These are phyloP conservation scores for Hypoxylon sp. DNA, from an alignment of 2,329 filamentous ascomycete genomes.

Conservation along the genomic window DNA sequence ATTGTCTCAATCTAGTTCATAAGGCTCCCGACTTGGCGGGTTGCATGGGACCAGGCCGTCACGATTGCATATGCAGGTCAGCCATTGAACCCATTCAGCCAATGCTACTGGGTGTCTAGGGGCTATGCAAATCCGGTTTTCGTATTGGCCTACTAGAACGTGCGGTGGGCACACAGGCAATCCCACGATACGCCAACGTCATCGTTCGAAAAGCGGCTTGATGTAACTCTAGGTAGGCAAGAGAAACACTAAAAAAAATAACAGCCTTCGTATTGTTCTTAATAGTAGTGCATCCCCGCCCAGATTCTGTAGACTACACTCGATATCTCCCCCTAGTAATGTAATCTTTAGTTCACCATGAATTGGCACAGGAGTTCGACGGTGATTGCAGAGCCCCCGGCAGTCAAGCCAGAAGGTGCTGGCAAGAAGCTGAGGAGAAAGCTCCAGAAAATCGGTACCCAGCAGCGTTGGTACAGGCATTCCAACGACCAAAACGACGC, in stretches of 20 bases:
- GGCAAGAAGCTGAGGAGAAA: slow-evolving; percentile 53
- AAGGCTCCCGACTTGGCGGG: slow-evolving; percentile 40
- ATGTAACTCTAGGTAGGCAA: slow-evolving; percentile 43
- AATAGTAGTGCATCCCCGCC: slow-evolving; percentile 36
- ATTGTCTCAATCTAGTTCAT: slow-evolving; percentile 10
- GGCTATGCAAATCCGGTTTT: slow-evolving; percentile 52
- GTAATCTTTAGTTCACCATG: slow-evolving; percentile 44
- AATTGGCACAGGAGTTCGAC: slow-evolving; percentile 49
- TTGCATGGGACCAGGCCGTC: slow-evolving; percentile 36
- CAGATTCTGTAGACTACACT: slow-evolving; percentile 19
- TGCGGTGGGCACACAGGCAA: slow-evolving; percentile 37
- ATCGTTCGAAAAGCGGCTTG: slow-evolving; percentile 36
- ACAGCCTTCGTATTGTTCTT: slow-evolving; percentile 32
- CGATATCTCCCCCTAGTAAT: slow-evolving; percentile 25
- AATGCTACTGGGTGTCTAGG: slow-evolving; percentile 38
- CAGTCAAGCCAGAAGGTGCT: slow-evolving; percentile 47
- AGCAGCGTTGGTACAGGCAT: slow-evolving; percentile 45
- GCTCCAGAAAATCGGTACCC: slow-evolving; percentile 51
- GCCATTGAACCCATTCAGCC: slow-evolving; percentile 30
- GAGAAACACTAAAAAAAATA: slow-evolving; percentile 40
- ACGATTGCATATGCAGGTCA: slow-evolving; percentile 47
- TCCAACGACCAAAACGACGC: slow-evolving; percentile 44
- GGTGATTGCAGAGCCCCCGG: slow-evolving; percentile 38
- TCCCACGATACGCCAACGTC: slow-evolving; percentile 47
- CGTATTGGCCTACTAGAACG: slow-evolving; percentile 49